Evolutionary conservation across 1,139 yeast species (phyloP).

Genomic region (Taphrina communis): DNA sequence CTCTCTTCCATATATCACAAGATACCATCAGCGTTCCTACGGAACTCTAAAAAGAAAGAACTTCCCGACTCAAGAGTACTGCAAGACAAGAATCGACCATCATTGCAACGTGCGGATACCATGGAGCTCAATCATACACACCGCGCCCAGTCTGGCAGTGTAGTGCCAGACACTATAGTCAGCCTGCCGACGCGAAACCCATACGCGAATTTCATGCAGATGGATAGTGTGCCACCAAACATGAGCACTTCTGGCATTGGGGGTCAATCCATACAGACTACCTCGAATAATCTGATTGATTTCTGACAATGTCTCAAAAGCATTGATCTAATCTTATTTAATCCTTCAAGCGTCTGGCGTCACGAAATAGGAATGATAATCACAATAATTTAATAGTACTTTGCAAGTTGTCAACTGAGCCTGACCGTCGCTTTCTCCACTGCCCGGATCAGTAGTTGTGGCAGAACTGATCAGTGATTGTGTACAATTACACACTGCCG

Average conservation of each 20-base stretch:
- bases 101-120: constrained; percentile 13
- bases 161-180: constrained; percentile 31
- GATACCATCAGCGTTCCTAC: constrained; percentile 79
- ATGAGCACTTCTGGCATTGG: constrained; percentile 29
- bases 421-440: not conserved
- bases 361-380: too few relatives aligned
- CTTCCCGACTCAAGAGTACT: constrained; percentile 71
- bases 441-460: not conserved
- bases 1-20: constrained; percentile 83
- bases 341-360: not conserved
- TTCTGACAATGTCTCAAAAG: constrained; percentile 8
- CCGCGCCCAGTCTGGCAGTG: constrained; percentile 27
- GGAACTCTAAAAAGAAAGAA: constrained; percentile 63
- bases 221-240: constrained; percentile 22
- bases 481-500: not conserved
- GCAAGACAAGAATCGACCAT: constrained; percentile 34
- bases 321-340: not conserved
- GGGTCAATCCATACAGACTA: constrained; percentile 4
- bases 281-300: constrained; percentile 26
- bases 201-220: constrained; percentile 33
- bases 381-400: too few relatives aligned
- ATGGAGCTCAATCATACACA: constrained; percentile 28
- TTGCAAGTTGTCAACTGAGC: too few relatives aligned
- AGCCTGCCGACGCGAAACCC: constrained; percentile 18
- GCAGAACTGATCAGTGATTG: not conserved